Conservation (phyloP, 768 basidiomycete genomes). For the Kwoniella dendrophila region DNA sequence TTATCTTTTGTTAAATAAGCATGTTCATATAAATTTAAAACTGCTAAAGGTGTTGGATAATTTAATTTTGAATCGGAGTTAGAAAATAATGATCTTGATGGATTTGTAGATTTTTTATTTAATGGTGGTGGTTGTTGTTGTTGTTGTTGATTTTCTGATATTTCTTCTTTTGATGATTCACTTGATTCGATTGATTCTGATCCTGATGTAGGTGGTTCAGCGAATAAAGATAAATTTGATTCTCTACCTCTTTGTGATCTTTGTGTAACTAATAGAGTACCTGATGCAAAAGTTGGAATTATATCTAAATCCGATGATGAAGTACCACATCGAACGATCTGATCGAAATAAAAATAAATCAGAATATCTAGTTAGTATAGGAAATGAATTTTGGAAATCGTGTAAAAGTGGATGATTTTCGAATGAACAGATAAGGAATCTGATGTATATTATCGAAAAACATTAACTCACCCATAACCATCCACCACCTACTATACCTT, state of each 20-base stretch:
- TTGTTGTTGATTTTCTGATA: too few species aligned
- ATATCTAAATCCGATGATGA: conserved; percentile 66
- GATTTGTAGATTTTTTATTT: conserved; percentile 2
- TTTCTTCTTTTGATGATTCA: too few species aligned
- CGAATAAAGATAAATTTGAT: conserved; percentile 16
- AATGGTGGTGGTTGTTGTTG: neutral
- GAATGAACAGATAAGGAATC: too few species aligned
- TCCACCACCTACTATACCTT: conserved; percentile 52
- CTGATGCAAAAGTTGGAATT: conserved; percentile 83
- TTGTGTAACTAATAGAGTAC: conserved; percentile 73
- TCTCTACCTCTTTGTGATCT: conserved; percentile 52
- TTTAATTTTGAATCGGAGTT: conserved; percentile 6
- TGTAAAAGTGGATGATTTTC: too few species aligned
- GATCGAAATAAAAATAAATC: neutral
- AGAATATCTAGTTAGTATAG: too few species aligned
- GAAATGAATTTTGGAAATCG: too few species aligned
- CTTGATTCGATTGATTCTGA: too few species aligned
- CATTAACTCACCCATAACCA: conserved; percentile 53
- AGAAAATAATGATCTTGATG: too few species aligned
- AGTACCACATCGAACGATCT: conserved; percentile 71
- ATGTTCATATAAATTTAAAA: conserved; percentile 51
- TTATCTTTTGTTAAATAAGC: conserved; percentile 48
- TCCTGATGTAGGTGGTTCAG: conserved; percentile 24
- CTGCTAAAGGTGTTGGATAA: conserved; percentile 46
- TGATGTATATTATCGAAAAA: neutral